Base-by-base conservation (phyloP, 805 yeast species). In the Wickerhamomyces bisporus region DNA sequence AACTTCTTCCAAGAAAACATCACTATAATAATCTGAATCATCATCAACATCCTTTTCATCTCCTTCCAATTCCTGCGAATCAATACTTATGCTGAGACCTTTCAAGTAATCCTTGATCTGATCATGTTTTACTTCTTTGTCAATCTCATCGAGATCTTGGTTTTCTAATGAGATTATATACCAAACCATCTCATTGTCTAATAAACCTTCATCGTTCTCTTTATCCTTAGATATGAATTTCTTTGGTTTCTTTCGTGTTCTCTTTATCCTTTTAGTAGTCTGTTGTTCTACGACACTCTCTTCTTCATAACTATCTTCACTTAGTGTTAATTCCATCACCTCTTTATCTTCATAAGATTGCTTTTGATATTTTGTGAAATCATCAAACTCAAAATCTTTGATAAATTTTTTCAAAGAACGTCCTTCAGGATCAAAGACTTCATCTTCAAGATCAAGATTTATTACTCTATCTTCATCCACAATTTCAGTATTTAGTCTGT, bases 1-100 rank as follows among this genome's bases (percentile, higher is more conserved):
- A 10, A 34, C 15, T 25, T 39, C 39, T 19, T 36, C 32, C n/a
- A 40, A 10, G 16, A 37, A 40, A 17, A 36, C 23, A 25, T 41
- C 36, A 15, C 27, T 24, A 19, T 34, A 21, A 21, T 41, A 41
- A 31, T 33, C 42, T 25, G 30, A 24, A 18, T 33, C 41, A 3
- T 27, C 30, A 31, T 36, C 35, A 17, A 21, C 20, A 7, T 30
- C 35, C 12, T 24, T 23, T 11, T 23, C 25, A 9, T 23, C n/a
- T n/a, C n/a, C n/a, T n/a, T n/a, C n/a, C n/a, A n/a, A n/a, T n/a
- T n/a, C n/a, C n/a, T n/a, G n/a, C n/a, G n/a, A n/a, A 11, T 30
- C 26, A 35, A 20, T 17, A 23, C 11, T 11, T 9, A 23, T 23
- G 11, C 25, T 23, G 11, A 23, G 25, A 23, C 11, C 8, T 9